phyloP scores from a whole-genome alignment of 345 rosid genomes.

The Salix arbutifolia region DNA sequence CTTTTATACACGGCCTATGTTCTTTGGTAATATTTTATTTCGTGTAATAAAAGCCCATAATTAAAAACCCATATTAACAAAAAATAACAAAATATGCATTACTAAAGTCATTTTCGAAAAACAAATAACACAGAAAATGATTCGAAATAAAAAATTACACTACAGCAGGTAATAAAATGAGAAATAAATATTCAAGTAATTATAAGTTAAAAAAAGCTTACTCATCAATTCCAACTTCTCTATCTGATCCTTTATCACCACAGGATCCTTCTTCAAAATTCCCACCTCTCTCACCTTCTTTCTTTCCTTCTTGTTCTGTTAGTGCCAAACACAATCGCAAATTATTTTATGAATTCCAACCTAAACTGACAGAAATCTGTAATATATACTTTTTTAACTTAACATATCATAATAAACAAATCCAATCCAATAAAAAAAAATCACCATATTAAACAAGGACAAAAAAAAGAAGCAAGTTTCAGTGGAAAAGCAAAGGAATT shows the following conservation, averaged over 20 bases:
- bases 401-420: not conserved
- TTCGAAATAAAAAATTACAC: not conserved
- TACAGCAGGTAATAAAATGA: not conserved
- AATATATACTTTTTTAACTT: not conserved
- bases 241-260: constrained; percentile 80
- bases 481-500: not conserved
- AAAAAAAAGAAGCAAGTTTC: too few relatives aligned
- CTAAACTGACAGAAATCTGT: not conserved
- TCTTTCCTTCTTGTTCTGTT: constrained; percentile 95
- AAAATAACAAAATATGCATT: not conserved
- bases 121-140: not conserved
- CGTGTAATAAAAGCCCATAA: not conserved
- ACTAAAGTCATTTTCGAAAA: not conserved
- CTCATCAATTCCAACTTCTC: constrained; percentile 88
- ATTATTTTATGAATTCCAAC: not conserved
- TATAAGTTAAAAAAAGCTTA: constrained; percentile 34
- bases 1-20: too few relatives aligned
- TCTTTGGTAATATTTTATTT: not conserved
- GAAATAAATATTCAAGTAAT: not conserved
- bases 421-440: not conserved
- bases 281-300: constrained; percentile 99
- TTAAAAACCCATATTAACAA: not conserved
- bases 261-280: constrained; percentile 95
- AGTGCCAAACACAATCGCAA: constrained; percentile 5
- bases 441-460: not conserved